phyloP scores from a whole-genome alignment of 345 rosid species.

The Brassica napus region DNA sequence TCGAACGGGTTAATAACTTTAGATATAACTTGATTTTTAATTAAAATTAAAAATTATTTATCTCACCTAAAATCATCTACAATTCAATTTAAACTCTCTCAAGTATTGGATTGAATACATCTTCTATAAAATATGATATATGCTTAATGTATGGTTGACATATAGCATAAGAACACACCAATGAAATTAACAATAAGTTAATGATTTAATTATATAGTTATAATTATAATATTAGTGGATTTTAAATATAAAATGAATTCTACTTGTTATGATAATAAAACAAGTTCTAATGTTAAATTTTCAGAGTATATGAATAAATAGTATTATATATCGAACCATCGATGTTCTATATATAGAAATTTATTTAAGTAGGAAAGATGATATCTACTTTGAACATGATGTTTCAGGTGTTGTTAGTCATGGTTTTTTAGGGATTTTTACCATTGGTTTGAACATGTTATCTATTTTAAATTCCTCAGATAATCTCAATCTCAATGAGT shows the following conservation, averaged over 20 bases:
- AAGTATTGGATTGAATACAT: not conserved
- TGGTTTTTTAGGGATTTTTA: slow-evolving; percentile 2
- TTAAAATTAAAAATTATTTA: not conserved
- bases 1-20: not conserved
- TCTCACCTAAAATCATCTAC: not conserved
- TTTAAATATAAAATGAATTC: not conserved
- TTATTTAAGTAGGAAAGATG: not conserved
- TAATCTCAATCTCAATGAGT: slow-evolving; percentile 7
- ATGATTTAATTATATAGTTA: not conserved
- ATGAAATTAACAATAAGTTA: not conserved
- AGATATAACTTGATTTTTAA: not conserved
- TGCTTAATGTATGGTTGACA: not conserved
- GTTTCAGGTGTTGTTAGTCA: slow-evolving; percentile 8
- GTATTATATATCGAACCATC: not conserved
- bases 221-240: not conserved
- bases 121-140: not conserved
- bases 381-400: not conserved
- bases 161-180: not conserved
- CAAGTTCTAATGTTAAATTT: not conserved
- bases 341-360: not conserved
- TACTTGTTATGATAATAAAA: not conserved
- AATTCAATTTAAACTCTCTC: not conserved
- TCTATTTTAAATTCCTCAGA: slow-evolving; percentile 7
- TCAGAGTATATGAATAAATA: not conserved
- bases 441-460: not conserved